A percentile compares a stretch with the other conserved stretches of the same genome.
phyloP scores from a whole-genome alignment of 768 basidiomycete species.

The Phallus indusiatus region DNA sequence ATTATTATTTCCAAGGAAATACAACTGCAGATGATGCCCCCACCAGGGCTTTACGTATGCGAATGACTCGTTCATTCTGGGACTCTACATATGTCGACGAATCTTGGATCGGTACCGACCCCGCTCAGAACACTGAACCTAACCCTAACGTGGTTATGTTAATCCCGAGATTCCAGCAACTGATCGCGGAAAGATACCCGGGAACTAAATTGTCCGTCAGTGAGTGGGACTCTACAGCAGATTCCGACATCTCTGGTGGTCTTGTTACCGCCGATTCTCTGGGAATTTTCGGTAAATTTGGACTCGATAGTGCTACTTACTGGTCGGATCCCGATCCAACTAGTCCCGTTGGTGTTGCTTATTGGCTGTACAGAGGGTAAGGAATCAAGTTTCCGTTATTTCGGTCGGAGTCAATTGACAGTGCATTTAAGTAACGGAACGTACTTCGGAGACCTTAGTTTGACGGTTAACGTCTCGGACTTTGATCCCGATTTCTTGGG shows the following conservation, averaged over 20 bases:
- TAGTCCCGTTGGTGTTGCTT: slow-evolving; percentile 43
- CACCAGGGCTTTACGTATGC: slow-evolving; percentile 40
- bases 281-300: slow-evolving; percentile 41
- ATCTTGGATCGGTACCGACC: slow-evolving; percentile 37
- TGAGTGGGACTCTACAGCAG: slow-evolving; percentile 40
- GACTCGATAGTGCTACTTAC: slow-evolving; percentile 44
- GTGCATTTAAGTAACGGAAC: slow-evolving; percentile 30
- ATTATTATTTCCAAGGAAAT: slow-evolving; percentile 46
- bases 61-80: slow-evolving; percentile 44
- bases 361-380: slow-evolving; percentile 48
- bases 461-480: slow-evolving; percentile 34
- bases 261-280: slow-evolving; percentile 42
- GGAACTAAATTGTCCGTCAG: slow-evolving; percentile 46
- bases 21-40: slow-evolving; percentile 44
- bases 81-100: slow-evolving; percentile 44
- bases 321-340: slow-evolving; percentile 40
- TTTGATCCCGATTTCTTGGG: slow-evolving; percentile 33
- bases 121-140: slow-evolving; percentile 37
- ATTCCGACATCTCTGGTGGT: slow-evolving; percentile 44
- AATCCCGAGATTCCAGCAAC: slow-evolving; percentile 40
- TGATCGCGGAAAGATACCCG: slow-evolving; percentile 42
- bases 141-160: slow-evolving; percentile 34
- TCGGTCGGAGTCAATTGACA: not conserved
- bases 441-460: slow-evolving; percentile 34
- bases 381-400: not conserved